Percentiles rank a stretch among this genome's conserved stretches.
These are phyloP conservation scores for Gracilaria caudata DNA, from an alignment of 23 red algal genomes.

Conservation along the genomic window DNA sequence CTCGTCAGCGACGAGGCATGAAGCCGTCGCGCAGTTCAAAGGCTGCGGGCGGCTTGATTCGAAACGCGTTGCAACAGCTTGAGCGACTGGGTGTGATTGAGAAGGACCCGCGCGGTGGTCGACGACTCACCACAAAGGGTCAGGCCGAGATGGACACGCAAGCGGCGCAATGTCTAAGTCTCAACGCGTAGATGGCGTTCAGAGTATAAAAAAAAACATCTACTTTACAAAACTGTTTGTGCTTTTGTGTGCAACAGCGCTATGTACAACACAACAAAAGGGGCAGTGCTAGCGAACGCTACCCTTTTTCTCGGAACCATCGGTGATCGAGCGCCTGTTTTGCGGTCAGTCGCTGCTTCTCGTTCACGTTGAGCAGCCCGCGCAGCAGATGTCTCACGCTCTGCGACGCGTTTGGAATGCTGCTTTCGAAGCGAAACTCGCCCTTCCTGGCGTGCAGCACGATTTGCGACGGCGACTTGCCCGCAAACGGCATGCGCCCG, in stretches of 20 bases:
- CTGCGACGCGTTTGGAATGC: conserved; percentile 15
- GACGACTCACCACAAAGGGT: conserved; percentile 91
- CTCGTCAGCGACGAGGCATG: conserved; percentile 80
- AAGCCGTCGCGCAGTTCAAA: conserved; percentile 80
- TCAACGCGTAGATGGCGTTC: conserved; percentile 62
- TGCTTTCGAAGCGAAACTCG: conserved; percentile 39
- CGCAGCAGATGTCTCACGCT: conserved; percentile 52
- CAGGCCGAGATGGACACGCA: conserved; percentile 94
- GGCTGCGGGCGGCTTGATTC: conserved; percentile 84
- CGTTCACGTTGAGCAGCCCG: conserved; percentile 72
- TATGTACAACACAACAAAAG: neutral
- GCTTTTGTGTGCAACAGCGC: neutral
- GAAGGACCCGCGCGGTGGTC: conserved; percentile 80
- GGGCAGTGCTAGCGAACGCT: no score
- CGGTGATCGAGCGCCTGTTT: conserved; percentile 80
- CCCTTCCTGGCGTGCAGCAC: conserved; percentile 63
- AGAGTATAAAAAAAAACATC: neutral
- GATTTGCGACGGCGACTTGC: conserved; percentile 65
- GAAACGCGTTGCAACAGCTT: conserved; percentile 89
- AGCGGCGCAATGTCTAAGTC: conserved; percentile 69
- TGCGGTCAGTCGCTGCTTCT: conserved; percentile 66
- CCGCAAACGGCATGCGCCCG: conserved; percentile 78
- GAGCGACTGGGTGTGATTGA: conserved; percentile 91
- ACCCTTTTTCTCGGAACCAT: conserved; percentile 54
- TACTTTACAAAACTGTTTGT: neutral